phyloP scores from a whole-genome alignment of 306 rosid genomes.

The Mimosa bimucronata region DNA sequence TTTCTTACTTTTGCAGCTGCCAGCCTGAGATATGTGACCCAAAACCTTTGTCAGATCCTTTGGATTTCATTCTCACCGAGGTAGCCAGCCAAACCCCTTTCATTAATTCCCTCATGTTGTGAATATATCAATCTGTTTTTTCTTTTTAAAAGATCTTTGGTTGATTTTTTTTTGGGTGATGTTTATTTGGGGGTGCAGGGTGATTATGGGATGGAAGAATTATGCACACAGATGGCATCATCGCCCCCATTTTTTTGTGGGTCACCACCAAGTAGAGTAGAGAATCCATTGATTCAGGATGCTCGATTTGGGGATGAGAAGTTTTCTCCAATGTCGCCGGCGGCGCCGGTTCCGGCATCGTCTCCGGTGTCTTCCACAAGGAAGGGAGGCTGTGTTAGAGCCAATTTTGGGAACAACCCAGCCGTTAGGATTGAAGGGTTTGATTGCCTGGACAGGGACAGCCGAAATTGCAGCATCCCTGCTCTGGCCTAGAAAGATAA shows the following conservation, averaged over 20 bases:
- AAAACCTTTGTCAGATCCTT: slow-evolving; percentile 55
- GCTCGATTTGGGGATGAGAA: slow-evolving; percentile 86
- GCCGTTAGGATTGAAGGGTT: slow-evolving; percentile 89
- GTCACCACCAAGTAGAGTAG: slow-evolving; percentile 98
- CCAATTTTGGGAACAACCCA: slow-evolving; percentile 78
- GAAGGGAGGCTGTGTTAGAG: slow-evolving; percentile 76
- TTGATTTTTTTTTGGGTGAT: not conserved
- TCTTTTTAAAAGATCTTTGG: not conserved
- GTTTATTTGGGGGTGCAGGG: slow-evolving; percentile 44
- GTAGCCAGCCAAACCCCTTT: slow-evolving; percentile 35
- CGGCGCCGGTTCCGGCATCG: slow-evolving; percentile 45
- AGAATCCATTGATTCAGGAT: slow-evolving; percentile 90
- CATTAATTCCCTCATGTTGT: not conserved
- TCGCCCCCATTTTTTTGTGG: slow-evolving; percentile 92
- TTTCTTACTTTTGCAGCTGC: slow-evolving; percentile 57
- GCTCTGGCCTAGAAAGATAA: slow-evolving; percentile 67
- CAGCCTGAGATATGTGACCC: slow-evolving; percentile 70
- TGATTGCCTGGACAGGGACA: slow-evolving; percentile 88
- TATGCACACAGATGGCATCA: slow-evolving; percentile 59
- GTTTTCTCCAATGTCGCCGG: slow-evolving; percentile 46
- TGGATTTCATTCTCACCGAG: slow-evolving; percentile 77
- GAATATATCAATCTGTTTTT: not conserved
- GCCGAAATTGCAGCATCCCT: slow-evolving; percentile 85
- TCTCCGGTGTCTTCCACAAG: slow-evolving; percentile 66
- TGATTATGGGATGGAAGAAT: slow-evolving; percentile 65